Percentiles rank a stretch among this genome's conserved stretches.
Conservation (phyloP, 169 alveolate genomes). For the Plasmodium malariae region DNA sequence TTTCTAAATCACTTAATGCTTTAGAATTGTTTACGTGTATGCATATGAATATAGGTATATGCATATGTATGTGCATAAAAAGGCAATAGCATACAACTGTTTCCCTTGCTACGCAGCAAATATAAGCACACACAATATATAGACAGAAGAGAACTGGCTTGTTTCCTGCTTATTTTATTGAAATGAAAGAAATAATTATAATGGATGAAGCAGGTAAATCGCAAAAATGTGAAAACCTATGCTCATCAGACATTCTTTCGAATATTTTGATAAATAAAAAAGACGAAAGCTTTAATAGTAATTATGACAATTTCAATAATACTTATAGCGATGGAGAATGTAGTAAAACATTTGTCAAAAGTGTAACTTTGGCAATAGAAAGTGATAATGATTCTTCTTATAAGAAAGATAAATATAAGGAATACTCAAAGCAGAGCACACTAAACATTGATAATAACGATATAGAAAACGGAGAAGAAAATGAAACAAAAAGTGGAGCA, state of each 20-base stretch:
- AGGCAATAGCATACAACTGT: constrained; percentile 24
- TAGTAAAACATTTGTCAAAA: constrained; percentile 43
- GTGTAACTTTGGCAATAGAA: constrained; percentile 44
- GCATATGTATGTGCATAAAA: constrained; percentile 7
- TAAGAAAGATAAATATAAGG: constrained; percentile 34
- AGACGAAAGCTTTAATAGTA: neutral
- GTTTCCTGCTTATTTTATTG: constrained; percentile 9
- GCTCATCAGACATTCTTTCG: constrained; percentile 2
- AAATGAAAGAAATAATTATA: constrained; percentile 13
- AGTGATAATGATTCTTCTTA: constrained; percentile 50
- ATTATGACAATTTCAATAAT: constrained; percentile 1
- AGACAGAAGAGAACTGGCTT: neutral
- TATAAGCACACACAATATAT: neutral
- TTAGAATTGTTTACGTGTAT: constrained; percentile 17
- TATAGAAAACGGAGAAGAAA: constrained; percentile 15
- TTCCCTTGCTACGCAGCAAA: constrained; percentile 22
- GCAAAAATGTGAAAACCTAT: constrained; percentile 10
- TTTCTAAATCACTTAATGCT: constrained; percentile 38
- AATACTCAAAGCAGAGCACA: constrained; percentile 54
- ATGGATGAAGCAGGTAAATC: constrained; percentile 22
- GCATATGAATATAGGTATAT: constrained; percentile 24
- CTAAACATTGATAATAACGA: constrained; percentile 52
- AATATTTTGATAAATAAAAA: constrained; percentile 11
- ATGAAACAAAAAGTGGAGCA: neutral
- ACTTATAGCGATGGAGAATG: neutral